Conservation (phyloP, 441 rosid genomes). For the Corymbia citriodora region DNA sequence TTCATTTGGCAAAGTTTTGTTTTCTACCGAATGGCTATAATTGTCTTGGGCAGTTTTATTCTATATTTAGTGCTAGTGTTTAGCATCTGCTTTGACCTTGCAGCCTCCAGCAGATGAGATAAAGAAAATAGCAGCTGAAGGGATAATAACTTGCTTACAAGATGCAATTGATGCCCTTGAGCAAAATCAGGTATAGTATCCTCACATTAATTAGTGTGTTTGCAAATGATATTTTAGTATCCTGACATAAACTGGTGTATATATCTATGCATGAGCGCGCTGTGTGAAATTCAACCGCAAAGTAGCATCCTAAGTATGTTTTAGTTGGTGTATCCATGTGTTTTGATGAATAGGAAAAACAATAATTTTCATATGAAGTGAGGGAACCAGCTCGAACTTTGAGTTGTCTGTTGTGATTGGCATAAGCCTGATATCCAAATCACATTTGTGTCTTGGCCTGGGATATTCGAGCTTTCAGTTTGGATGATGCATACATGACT, state of each 20-base stretch:
- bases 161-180: constrained; percentile 84
- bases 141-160: constrained; percentile 85
- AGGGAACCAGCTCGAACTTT: not conserved
- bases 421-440: not conserved
- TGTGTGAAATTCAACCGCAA: not conserved
- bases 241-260: not conserved
- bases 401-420: not conserved
- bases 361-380: not conserved
- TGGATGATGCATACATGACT: not conserved
- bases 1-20: not conserved
- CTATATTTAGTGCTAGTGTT: constrained; percentile 3
- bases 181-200: constrained; percentile 57
- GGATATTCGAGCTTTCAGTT: not conserved
- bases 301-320: not conserved
- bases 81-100: constrained; percentile 9
- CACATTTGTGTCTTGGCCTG: not conserved
- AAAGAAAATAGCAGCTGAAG: constrained; percentile 77
- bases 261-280: not conserved
- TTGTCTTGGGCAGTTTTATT: not conserved
- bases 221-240: not conserved
- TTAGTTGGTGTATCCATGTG: not conserved
- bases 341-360: not conserved
- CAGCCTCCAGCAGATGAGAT: constrained; percentile 91
- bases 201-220: not conserved
- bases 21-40: not conserved